Percentiles rank a stretch among this genome's conserved stretches.
phyloP scores from a whole-genome alignment of 805 yeast genomes.

The Hanseniaspora hatyaiensis region DNA sequence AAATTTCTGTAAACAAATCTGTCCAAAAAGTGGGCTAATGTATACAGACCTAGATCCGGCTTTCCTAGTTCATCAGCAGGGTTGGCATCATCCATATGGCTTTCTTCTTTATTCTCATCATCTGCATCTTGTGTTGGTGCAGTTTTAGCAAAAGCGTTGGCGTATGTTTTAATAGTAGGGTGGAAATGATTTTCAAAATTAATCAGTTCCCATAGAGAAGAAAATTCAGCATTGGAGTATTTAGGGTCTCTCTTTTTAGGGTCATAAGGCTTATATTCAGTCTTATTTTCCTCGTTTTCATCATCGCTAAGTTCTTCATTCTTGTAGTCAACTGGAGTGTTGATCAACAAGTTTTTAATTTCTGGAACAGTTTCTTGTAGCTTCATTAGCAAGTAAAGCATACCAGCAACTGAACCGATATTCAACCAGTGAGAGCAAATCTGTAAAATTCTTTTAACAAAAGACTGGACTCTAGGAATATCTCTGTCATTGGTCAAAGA shows the following conservation, averaged over 20 bases:
- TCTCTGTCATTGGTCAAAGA: constrained; percentile 62
- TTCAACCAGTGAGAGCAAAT: constrained; percentile 76
- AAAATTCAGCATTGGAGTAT: constrained; percentile 68
- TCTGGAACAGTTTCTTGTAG: constrained; percentile 54
- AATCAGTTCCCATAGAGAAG: constrained; percentile 78
- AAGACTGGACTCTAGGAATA: constrained; percentile 62
- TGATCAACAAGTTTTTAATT: constrained; percentile 48
- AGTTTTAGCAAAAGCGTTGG: constrained; percentile 40
- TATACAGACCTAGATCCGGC: constrained; percentile 84
- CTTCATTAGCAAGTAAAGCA: constrained; percentile 61
- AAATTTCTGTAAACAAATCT: constrained; percentile 91
- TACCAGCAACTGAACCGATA: constrained; percentile 78
- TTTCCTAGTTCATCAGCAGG: constrained; percentile 53
- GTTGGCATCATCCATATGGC: constrained; percentile 37
- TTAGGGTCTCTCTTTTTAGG: constrained; percentile 86
- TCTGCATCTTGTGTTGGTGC: constrained; percentile 28
- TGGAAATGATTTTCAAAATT: constrained; percentile 74
- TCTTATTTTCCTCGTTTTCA: constrained; percentile 19
- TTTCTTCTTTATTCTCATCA: constrained; percentile 24
- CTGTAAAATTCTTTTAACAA: constrained; percentile 81
- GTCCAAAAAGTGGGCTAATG: constrained; percentile 83
- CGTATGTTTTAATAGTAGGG: constrained; percentile 80
- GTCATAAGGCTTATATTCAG: constrained; percentile 42
- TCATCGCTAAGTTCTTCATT: constrained; percentile 35
- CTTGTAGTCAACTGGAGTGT: constrained; percentile 42